Conservation (phyloP, 1,284 basidiomycete species). For the Tylopilus orsonianus region DNA sequence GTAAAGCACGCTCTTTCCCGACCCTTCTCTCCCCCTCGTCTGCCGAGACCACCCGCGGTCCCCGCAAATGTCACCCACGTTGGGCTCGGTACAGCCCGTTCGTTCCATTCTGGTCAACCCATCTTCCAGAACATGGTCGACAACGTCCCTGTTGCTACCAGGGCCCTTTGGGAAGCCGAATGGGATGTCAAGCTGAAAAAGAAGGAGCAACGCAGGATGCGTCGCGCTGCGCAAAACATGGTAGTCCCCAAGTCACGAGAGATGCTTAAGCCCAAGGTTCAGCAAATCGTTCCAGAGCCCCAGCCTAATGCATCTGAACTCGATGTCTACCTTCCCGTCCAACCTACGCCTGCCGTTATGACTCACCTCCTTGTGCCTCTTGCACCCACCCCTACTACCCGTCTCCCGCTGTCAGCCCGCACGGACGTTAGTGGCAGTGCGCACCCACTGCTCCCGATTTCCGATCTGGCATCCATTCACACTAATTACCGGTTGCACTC, state of each 20-base stretch:
- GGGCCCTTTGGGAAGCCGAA: constrained; percentile 70
- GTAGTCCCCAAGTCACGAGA: constrained; percentile 28
- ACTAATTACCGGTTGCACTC: constrained; percentile 53
- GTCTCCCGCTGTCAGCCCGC: constrained; percentile 52
- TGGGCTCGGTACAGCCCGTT: constrained; percentile 69
- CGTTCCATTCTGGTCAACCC: constrained; percentile 67
- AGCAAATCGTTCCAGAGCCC: constrained; percentile 20
- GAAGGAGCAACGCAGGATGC: constrained; percentile 41
- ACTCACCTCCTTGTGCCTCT: constrained; percentile 72
- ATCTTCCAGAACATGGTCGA: constrained; percentile 75
- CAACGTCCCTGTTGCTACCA: constrained; percentile 69
- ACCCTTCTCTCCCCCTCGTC: constrained; percentile 43
- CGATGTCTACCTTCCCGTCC: constrained; percentile 58
- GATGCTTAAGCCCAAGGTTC: constrained; percentile 37
- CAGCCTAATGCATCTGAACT: constrained; percentile 41
- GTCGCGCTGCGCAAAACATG: constrained; percentile 30
- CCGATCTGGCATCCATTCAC: constrained; percentile 53
- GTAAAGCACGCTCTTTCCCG: constrained; percentile 48
- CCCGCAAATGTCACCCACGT: constrained; percentile 58
- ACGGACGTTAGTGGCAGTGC: constrained; percentile 16
- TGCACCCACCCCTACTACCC: constrained; percentile 64
- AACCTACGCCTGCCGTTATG: constrained; percentile 45
- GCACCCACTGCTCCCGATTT: constrained; percentile 53
- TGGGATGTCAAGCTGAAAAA: constrained; percentile 55
- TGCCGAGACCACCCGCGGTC: constrained; percentile 56